Evolutionary conservation across 2,329 filamentous ascomycete genomes (phyloP).

Genomic region (Microdochium paspali): DNA sequence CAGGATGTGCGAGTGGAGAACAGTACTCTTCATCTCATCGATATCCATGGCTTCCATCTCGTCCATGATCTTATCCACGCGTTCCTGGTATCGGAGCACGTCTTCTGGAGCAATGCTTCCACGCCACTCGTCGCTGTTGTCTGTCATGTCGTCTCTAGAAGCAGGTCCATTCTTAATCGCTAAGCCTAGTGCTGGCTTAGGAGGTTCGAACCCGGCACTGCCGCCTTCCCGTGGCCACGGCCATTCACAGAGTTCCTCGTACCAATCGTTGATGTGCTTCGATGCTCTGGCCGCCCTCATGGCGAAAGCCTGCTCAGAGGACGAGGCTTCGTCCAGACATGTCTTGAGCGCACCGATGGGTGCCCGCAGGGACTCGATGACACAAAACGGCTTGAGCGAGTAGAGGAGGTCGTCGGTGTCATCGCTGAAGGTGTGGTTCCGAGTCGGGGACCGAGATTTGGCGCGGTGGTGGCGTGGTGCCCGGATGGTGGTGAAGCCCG

Average conservation of each 20-base stretch:
- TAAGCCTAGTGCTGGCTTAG: not conserved
- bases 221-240: slow-evolving; percentile 41
- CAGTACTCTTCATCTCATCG: slow-evolving; percentile 83
- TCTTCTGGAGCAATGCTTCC: slow-evolving; percentile 61
- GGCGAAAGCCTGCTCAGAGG: slow-evolving; percentile 61
- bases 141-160: not conserved
- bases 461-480: slow-evolving; percentile 23
- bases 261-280: slow-evolving; percentile 64
- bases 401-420: slow-evolving; percentile 48
- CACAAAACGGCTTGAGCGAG: slow-evolving; percentile 50
- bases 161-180: not conserved
- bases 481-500: slow-evolving; percentile 24
- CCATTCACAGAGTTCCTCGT: slow-evolving; percentile 58
- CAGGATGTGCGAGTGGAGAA: slow-evolving; percentile 71
- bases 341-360: slow-evolving; percentile 41
- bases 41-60: slow-evolving; percentile 63
- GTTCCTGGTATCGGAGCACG: slow-evolving; percentile 58
- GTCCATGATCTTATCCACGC: slow-evolving; percentile 64
- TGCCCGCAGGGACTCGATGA: slow-evolving; percentile 48
- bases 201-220: slow-evolving; percentile 41
- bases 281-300: slow-evolving; percentile 61
- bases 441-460: slow-evolving; percentile 34
- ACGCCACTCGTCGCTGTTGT: slow-evolving; percentile 22
- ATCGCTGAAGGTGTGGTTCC: slow-evolving; percentile 21
- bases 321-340: slow-evolving; percentile 54